Base-by-base conservation (phyloP, 768 basidiomycete species). In the Boletus huronensis region DNA sequence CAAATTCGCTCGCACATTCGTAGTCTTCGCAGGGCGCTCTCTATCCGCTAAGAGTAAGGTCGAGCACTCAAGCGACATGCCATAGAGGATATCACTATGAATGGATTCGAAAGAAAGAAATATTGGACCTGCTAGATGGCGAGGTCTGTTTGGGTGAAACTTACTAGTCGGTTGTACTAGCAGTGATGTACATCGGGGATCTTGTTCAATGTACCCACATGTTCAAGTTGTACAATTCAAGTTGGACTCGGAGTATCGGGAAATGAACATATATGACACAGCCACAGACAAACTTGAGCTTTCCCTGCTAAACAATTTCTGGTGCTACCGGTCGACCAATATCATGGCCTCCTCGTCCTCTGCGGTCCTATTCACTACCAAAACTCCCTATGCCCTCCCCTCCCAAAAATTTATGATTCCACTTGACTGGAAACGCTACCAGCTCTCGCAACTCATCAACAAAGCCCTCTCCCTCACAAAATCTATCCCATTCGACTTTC, bases 401-500 rank as follows among this genome's bases (percentile, higher is more conserved):
- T 79, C 85, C 1, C 90, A 94, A 69, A 93, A 92, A 65, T 98
- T 93, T 68, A 85, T 97, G 83, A 87, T 98, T 16, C 96, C 97
- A 2, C 77, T 85, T 1, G 75, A 82, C 70, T 98, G 94, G 94
- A 83, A 81, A 53, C 85, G 96, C n/a, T 98, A 90, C 70, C 96
- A 98, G 64, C 87, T 99, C 31, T 98, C 95, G 1, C 93, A 98
- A 57, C 86, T 98, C 40, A 85, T 98, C 53, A 98, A 98, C 75
- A 96, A 96, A 67, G 91, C 94, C 2, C 76, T 79, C 80, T 32
- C 81, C 87, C 19, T 48, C 35, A 68, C 79, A 0, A 82, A 82
- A 52, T 84, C 90, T 0, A 77, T 96, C 2, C 95, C 94, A 0
- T 98, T 98, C 67, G 95, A 98, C 70, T 98, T 98, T 69, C 71